Base-by-base conservation (phyloP, 129 eudicot genomes). In the Artemisia annua region DNA sequence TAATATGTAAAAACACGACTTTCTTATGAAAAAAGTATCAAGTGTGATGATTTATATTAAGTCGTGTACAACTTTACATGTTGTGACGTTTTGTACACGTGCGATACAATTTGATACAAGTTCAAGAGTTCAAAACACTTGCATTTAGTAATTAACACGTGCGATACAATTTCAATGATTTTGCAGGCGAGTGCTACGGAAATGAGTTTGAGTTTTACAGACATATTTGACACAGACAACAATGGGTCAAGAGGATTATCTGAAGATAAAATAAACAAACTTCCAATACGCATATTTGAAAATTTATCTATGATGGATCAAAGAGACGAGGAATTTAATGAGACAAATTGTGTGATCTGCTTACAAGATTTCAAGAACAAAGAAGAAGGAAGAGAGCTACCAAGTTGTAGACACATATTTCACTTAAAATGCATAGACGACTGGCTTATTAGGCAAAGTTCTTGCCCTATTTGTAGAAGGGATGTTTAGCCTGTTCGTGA, bases 391-490 rank as follows among this genome's bases (percentile, higher is more conserved):
- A 75, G 87, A 63, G 61, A 61, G 58, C 67, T 90, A 60, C 83
- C 84, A 48, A 71, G 50, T 22, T 90, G 97, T 65, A 66, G 71
- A 43, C 97, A 90, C 28, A 72, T 71, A 56, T 90, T 87, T 69
- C 97, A 90, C 74, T 24, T 66, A 26, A 78, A 82, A 9, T 90
- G 97, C 67, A 90, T 90, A 77, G 97, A 90, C 16, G 83, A 83
- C 75, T 90, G 97, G 97, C 89, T 90, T 57, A 51, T 60, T 46
- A 79, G 82, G 16, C 88, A 90, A 17, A 94, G 83, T 51, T 83
- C 87, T 24, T 90, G 97, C 80, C 97, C 97, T 16, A 70, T 91
- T 13, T 91, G 95, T 74, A 82, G 95, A 80, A 67, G 49, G 39
- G 85, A 88, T 39, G 77, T 71, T 43, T 71, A 54, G 64, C 62